Evolutionary conservation across 116 monocot genomes (phyloP), one percentile per base, ranked within the genome.

Genomic region (Posidonia oceanica): DNA sequence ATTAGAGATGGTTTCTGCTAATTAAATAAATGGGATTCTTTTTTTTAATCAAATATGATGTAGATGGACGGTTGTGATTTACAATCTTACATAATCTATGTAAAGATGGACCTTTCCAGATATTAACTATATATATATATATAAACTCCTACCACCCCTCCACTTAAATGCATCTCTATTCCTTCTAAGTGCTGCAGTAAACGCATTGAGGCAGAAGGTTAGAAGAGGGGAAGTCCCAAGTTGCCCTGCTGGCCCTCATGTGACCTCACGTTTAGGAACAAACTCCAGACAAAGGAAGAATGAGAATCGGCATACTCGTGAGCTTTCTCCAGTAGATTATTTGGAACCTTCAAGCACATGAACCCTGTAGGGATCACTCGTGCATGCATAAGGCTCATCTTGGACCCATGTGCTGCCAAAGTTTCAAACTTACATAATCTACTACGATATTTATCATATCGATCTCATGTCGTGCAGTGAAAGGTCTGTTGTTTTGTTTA

Each of bases 261-360:
- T 55, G 29, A 57, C 54, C 36, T 54, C 36, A 69, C 54, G 55
- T 57, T 40, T 15, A 54, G 69, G 38, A 37, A 69, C 69, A 69
- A 56, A 53, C 8, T 54, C 37, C 54, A 7, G 69, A 57, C 56
- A 54, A 69, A 36, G 15, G 69, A 69, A 55, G 37, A 54, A 69
- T 14, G 54, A 55, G 37, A 54, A 69, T 14, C 29, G 0, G 52
- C 68, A 14, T 16, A 7, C 54, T 55, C 36, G 54, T 53, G 53
- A 55, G 29, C 36, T 20, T 29, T 55, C 55, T 17, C 69, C 69
- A 37, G 54, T 69, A 36, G 56, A 15, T 55, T 4, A 57, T 65
- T 57, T 69, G 69, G 56, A 69, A 69, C 37, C 69, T 69, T 69
- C 69, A 69, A n/a, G 69, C 69, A 69, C 69, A 69, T 54, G 54